A percentile compares a stretch with the other conserved stretches of the same genome.
Conservation (phyloP, 116 monocot genomes). For the Phalaenopsis hybrid region DNA sequence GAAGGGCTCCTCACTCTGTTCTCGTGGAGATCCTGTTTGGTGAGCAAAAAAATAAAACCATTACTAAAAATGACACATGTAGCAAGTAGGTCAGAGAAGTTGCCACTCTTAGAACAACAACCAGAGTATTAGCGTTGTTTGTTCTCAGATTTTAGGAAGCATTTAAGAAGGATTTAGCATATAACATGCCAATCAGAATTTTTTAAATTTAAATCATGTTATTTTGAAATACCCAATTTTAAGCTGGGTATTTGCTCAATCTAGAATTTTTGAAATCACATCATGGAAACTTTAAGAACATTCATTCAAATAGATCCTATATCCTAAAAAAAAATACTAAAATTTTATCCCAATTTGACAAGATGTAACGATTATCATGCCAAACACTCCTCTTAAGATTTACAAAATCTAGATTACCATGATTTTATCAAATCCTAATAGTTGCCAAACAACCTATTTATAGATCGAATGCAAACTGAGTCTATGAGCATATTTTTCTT, state of each 20-base stretch:
- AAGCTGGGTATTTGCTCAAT: no score
- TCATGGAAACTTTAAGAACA: no score
- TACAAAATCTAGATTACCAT: no score
- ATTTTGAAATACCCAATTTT: no score
- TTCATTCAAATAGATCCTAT: no score
- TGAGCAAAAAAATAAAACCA: neutral
- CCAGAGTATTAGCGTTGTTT: neutral
- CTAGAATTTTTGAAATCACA: no score
- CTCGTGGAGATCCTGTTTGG: conserved; percentile 60
- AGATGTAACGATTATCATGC: no score
- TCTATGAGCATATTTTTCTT: neutral
- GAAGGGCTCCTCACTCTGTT: conserved; percentile 47
- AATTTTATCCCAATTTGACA: no score
- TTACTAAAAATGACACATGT: neutral
- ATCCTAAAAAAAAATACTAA: neutral
- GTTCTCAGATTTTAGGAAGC: neutral
- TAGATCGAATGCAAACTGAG: neutral
- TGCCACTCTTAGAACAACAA: neutral
- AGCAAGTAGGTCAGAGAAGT: neutral
- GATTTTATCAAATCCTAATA: no score
- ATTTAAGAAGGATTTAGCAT: neutral
- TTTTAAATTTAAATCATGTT: no score
- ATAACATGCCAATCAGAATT: no score
- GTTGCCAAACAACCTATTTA: neutral
- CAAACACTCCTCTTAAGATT: no score